These are phyloP conservation scores for Verbena officinalis DNA, from an alignment of 257 asterid genomes.

Conservation along the genomic window DNA sequence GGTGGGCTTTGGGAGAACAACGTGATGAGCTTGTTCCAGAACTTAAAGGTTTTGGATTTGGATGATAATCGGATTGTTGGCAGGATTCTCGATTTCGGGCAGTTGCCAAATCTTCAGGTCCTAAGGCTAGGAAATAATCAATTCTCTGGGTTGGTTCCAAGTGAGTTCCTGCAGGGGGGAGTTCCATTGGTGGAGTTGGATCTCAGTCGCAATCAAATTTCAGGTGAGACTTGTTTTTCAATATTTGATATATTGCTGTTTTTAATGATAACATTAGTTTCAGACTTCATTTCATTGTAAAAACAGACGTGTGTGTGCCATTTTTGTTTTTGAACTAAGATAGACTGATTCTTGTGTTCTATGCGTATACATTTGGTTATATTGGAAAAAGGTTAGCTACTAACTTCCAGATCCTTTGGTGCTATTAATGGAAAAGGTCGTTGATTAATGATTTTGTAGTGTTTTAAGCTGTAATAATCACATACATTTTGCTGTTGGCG, in stretches of 20 bases:
- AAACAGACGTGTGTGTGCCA: no score
- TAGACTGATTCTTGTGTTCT: no score
- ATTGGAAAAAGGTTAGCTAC: no score
- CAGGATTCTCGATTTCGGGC: constrained; percentile 51
- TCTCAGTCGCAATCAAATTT: constrained; percentile 64
- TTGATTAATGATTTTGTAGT: background rate
- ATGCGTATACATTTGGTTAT: no score
- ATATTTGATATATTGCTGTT: background rate
- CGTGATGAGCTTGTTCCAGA: constrained; percentile 48
- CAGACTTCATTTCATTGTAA: no score
- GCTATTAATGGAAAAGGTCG: background rate
- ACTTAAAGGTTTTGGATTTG: constrained; percentile 66
- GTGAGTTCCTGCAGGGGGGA: constrained; percentile 54
- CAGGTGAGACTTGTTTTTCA: constrained; percentile 49
- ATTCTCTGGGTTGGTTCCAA: constrained; percentile 58
- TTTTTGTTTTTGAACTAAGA: no score
- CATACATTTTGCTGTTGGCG: background rate
- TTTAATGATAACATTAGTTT: background rate
- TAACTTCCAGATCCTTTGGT: background rate
- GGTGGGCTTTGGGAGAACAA: constrained; percentile 54
- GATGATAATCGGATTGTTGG: constrained; percentile 57
- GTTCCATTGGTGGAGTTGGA: constrained; percentile 65
- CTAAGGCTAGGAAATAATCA: constrained; percentile 55
- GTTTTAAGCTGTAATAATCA: background rate
- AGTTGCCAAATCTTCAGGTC: constrained; percentile 53